Evolutionary conservation across 2,329 filamentous ascomycete genomes (phyloP).

Genomic region (Penicillium paneum): DNA sequence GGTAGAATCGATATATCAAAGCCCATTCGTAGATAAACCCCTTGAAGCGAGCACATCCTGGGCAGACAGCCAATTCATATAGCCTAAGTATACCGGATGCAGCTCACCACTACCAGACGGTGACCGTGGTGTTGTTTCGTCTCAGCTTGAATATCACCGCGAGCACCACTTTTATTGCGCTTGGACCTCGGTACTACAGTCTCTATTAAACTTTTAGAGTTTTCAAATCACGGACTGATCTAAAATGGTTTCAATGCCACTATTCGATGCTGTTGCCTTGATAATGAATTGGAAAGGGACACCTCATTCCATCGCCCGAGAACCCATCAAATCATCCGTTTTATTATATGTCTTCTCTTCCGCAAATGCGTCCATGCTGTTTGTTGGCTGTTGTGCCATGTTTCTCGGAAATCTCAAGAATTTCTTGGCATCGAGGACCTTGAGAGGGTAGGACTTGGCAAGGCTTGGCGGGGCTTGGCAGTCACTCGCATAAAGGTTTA

Average conservation of each 20-base stretch:
- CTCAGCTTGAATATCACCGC: not conserved
- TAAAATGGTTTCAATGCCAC: not conserved
- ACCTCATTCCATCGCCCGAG: not conserved
- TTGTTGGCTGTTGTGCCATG: not conserved
- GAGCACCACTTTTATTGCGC: not conserved
- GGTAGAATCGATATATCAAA: no score
- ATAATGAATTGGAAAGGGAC: not conserved
- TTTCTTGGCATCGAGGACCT: conserved; percentile 10
- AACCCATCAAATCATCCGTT: not conserved
- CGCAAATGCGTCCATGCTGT: not conserved
- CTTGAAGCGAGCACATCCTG: not conserved
- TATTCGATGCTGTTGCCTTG: not conserved
- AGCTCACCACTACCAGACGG: no score
- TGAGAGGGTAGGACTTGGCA: not conserved
- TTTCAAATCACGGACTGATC: not conserved
- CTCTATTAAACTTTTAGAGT: not conserved
- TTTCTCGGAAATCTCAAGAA: not conserved
- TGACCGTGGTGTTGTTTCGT: not conserved
- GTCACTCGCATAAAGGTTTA: not conserved
- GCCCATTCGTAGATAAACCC: not conserved
- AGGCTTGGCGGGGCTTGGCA: not conserved
- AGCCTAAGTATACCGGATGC: no score
- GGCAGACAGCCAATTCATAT: no score
- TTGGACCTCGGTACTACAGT: not conserved
- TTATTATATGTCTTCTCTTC: not conserved